Conservation (phyloP, 208 protist species). For the Spongospora subterranea region DNA sequence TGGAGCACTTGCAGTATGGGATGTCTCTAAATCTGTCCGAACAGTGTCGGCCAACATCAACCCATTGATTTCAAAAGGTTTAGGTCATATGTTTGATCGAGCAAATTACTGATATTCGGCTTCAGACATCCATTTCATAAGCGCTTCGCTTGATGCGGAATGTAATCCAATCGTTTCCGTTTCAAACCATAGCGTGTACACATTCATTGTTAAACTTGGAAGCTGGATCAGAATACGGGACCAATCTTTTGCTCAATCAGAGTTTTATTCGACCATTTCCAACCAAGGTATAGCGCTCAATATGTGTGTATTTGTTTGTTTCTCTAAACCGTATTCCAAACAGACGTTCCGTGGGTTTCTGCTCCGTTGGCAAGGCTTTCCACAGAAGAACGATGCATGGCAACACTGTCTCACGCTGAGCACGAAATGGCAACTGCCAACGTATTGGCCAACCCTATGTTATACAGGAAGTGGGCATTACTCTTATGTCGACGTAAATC, state of each 20-base stretch:
- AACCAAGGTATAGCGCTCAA: not conserved
- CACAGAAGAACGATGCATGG: not conserved
- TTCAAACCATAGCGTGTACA: not conserved
- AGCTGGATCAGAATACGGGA: not conserved
- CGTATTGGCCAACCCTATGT: not conserved
- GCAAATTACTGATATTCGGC: not conserved
- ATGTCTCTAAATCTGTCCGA: not conserved
- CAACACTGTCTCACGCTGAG: slow-evolving; percentile 21
- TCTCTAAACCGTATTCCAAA: not conserved
- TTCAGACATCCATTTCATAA: not conserved
- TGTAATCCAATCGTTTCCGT: not conserved
- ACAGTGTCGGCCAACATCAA: not conserved
- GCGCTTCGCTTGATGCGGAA: not conserved
- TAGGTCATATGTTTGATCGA: not conserved
- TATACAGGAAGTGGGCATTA: slow-evolving; percentile 24
- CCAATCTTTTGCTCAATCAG: slow-evolving; percentile 1
- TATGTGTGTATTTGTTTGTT: not conserved
- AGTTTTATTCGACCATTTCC: not conserved
- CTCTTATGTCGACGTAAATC: slow-evolving; percentile 10
- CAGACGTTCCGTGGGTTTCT: no score
- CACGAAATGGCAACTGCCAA: slow-evolving; percentile 34
- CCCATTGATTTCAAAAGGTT: not conserved
- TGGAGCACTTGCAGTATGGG: not conserved
- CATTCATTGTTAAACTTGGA: not conserved
- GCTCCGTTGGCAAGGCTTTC: not conserved